Percentiles rank a stretch among this genome's conserved stretches.
These are phyloP conservation scores for Magnusiomyces sp. DNA, from an alignment of 1,139 yeast genomes.

Conservation along the genomic window DNA sequence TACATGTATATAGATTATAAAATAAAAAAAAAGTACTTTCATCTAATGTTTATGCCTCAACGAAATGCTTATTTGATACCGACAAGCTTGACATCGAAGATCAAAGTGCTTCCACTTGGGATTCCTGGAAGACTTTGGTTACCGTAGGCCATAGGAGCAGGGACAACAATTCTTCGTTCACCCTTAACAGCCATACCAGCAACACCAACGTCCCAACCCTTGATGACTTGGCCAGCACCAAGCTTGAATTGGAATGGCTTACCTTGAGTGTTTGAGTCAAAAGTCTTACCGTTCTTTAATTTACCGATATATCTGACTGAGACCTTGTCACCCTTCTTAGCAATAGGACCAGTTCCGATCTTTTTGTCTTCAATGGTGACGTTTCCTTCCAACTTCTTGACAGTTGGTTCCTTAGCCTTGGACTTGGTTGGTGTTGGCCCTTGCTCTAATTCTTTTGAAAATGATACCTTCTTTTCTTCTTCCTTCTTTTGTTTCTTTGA, in stretches of 20 bases:
- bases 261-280: constrained; percentile 95
- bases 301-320: constrained; percentile 98
- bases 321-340: constrained; percentile 83
- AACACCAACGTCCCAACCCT: constrained; percentile 97
- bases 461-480: constrained; percentile 68
- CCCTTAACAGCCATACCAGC: constrained; percentile 99
- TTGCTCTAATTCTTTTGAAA: constrained; percentile 84
- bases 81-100: constrained; percentile 91
- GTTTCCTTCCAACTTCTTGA: constrained; percentile 83
- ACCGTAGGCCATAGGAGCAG: constrained; percentile 95
- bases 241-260: constrained; percentile 86
- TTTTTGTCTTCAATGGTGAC: constrained; percentile 89
- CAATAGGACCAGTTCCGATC: constrained; percentile 76
- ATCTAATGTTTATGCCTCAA: too few relatives aligned
- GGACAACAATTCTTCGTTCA: constrained; percentile 95
- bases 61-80: constrained; percentile 54
- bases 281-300: constrained; percentile 89
- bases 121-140: constrained; percentile 90
- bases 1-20: not conserved
- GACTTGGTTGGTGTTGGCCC: constrained; percentile 49
- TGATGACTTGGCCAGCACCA: constrained; percentile 97
- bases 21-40: too few relatives aligned
- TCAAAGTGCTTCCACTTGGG: constrained; percentile 92
- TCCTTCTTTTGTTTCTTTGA: constrained; percentile 31
- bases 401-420: constrained; percentile 19